Conservation (phyloP, 176 grass and related monocot species). For the Thinopyrum elongatum region DNA sequence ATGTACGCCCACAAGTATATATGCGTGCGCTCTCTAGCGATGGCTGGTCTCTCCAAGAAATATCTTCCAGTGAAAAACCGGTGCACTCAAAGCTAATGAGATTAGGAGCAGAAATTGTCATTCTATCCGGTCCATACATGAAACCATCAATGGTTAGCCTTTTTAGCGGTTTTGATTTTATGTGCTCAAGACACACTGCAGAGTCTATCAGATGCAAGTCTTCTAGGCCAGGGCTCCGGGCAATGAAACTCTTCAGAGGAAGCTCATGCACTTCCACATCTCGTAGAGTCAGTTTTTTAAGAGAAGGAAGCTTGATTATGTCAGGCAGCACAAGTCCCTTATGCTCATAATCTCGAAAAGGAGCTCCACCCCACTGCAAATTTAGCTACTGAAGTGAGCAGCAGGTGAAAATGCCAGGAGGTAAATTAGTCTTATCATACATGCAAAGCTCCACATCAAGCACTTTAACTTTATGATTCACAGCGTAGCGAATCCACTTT, state of each 20-base stretch:
- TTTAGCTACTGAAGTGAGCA: conserved; percentile 26
- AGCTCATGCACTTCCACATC: neutral
- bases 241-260: neutral
- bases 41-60: conserved; percentile 11
- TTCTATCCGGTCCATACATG: neutral
- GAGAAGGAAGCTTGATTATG: conserved; percentile 26
- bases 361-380: conserved; percentile 27
- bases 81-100: conserved; percentile 32
- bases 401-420: conserved; percentile 37
- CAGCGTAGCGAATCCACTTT: conserved; percentile 26
- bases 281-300: conserved; percentile 14
- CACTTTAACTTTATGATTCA: conserved; percentile 39
- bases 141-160: conserved; percentile 27
- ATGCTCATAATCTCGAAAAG: conserved; percentile 11
- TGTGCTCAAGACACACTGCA: neutral
- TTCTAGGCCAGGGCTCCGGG: conserved; percentile 22
- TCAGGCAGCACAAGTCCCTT: conserved; percentile 10
- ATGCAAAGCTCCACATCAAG: conserved; percentile 2
- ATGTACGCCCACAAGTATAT: neutral
- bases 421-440: neutral
- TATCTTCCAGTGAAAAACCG: neutral
- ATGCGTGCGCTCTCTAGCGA: conserved; percentile 26
- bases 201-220: conserved; percentile 19
- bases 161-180: conserved; percentile 25
- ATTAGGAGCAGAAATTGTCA: conserved; percentile 14